Evolutionary conservation across 1,284 basidiomycete species (phyloP), one percentile per base, ranked within the genome.

Genomic region (Puccinia polysora): DNA sequence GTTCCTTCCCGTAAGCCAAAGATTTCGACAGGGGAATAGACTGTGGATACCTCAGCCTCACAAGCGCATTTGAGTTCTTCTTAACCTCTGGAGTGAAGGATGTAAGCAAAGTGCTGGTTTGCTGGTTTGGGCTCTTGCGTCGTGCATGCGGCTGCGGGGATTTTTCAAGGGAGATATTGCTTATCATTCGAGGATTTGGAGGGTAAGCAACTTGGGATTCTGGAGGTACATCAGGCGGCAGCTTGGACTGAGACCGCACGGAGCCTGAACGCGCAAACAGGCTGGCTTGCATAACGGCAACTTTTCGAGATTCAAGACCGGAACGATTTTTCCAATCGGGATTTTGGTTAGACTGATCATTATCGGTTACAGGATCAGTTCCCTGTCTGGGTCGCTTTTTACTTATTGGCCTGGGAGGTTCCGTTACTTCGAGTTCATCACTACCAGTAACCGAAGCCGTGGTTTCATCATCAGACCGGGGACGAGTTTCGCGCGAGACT

Each of bases 1-100:
- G 84, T 78, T 94, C 91, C 53, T 84, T 83, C 5, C 85, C 87
- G 50, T 81, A 82, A 0, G 86, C 85, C 18, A 84, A 81, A 2
- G 89, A 91, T 15, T 75, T 58, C 5, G 74, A 72, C 25, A 79
- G 73, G 59, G 83, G 84, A 36, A 79, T 75, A 25, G 75, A 72
- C 40, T 74, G 85, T 85, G 43, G 90, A 43, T 58, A 64, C 52
- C 63, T 36, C 8, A 65, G 6, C 38, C 50, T 65, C 23, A 65
- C 63, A 36, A 20, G 23, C 20, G 47, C 34, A 30, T 52, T 25
- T 6, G 20, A 7, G 18, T 53, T 36, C 45, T 53, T 65, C 38
- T 65, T 65, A 15, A 40, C 47, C 40, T 30, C 7, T 38, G 49
- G 20, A 32, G n/a, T 23, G 63, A 38, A 18, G 50, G 32, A 34